These are phyloP conservation scores for Solioccasus polychromus DNA, from an alignment of 768 basidiomycete species.

Conservation along the genomic window DNA sequence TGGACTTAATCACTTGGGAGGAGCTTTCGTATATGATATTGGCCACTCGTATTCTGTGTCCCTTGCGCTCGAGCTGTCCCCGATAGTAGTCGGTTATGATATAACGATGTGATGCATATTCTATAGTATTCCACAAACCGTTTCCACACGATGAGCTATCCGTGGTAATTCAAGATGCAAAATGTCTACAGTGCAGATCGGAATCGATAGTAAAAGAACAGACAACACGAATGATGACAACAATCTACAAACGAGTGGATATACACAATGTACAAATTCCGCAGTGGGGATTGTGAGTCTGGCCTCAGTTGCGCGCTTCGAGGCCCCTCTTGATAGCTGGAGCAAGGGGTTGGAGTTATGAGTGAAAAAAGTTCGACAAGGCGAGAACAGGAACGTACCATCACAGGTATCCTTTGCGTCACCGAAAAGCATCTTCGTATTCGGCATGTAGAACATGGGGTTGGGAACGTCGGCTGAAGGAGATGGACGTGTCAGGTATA, in stretches of 20 bases:
- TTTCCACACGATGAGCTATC: conserved; percentile 1
- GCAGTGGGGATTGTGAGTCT: background rate
- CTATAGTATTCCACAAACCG: conserved; percentile 23
- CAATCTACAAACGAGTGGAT: conserved; percentile 19
- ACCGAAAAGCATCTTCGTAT: conserved; percentile 88
- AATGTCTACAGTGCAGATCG: background rate
- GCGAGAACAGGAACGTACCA: conserved; percentile 41
- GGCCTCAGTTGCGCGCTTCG: conserved; percentile 32
- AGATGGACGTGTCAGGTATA: background rate
- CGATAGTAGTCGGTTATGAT: conserved; percentile 19
- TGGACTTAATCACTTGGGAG: conserved; percentile 23
- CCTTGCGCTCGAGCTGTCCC: conserved; percentile 4
- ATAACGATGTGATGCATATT: conserved; percentile 29
- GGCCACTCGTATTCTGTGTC: conserved; percentile 15
- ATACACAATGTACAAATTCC: conserved; percentile 14
- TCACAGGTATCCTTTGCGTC: conserved; percentile 92
- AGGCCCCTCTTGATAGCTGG: conserved; percentile 62
- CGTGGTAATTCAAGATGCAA: conserved; percentile 9
- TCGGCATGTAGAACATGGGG: conserved; percentile 91
- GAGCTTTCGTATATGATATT: conserved; percentile 22
- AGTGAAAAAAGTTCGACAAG: background rate
- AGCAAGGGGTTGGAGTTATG: too few relatives aligned
- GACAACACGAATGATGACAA: background rate
- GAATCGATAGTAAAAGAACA: conserved; percentile 1
- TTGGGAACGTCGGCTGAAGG: conserved; percentile 81